A percentile compares a stretch with the other conserved stretches of the same genome.
phyloP scores from a whole-genome alignment of 1,284 basidiomycete species.

The Stereum hirsutum region DNA sequence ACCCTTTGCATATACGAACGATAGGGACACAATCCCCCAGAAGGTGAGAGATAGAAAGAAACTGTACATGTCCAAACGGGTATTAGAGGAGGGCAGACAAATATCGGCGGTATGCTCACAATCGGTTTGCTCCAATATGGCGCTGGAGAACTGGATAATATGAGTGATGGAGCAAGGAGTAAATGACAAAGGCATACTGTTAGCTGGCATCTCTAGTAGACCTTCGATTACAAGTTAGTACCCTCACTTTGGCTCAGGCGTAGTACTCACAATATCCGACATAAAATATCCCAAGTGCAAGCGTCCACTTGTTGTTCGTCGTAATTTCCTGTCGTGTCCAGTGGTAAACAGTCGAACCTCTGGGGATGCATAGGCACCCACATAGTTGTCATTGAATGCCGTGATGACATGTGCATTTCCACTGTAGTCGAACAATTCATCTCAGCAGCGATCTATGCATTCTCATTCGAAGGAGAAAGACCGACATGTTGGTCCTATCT shows the following conservation, averaged over 20 bases:
- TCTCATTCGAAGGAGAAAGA: too few species aligned
- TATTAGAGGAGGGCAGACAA: not conserved
- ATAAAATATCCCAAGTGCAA: conserved; percentile 47
- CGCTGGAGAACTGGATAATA: conserved; percentile 43
- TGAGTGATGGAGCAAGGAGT: not conserved
- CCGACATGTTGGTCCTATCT: conserved; percentile 49
- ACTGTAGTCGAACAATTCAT: conserved; percentile 10
- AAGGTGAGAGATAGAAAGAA: conserved; percentile 43
- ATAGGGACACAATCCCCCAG: conserved; percentile 46
- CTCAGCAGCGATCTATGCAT: not conserved
- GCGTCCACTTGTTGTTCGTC: conserved; percentile 42
- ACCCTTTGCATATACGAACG: conserved; percentile 44
- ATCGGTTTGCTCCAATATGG: conserved; percentile 45
- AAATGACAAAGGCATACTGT: conserved; percentile 22
- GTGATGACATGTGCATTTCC: conserved; percentile 44
- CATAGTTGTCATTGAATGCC: conserved; percentile 44
- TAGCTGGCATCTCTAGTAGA: conserved; percentile 47
- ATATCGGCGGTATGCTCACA: conserved; percentile 23
- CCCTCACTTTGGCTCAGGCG: not conserved
- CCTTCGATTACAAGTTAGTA: conserved; percentile 20
- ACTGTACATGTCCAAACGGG: conserved; percentile 17
- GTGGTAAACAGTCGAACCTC: not conserved
- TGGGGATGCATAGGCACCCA: conserved; percentile 15
- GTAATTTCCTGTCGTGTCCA: conserved; percentile 31
- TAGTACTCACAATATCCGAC: conserved; percentile 42